phyloP scores from a whole-genome alignment of 345 rosid species.

The Durio zibethinus region DNA sequence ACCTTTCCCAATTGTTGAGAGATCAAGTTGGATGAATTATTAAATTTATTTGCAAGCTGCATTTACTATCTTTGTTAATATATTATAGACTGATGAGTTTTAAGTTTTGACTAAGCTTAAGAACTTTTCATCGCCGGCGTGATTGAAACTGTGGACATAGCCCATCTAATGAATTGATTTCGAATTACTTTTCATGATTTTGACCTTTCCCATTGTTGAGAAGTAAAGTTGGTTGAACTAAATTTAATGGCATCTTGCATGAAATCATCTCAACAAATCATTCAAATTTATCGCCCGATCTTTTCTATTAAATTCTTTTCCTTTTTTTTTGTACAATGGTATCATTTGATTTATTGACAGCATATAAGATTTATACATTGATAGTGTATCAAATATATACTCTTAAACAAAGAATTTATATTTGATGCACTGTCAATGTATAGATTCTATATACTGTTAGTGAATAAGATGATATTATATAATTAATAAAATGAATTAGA shows the following conservation, averaged over 20 bases:
- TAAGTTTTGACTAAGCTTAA: neutral
- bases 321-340: neutral
- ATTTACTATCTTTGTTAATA: constrained; percentile 6
- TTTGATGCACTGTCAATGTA: no score
- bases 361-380: no score
- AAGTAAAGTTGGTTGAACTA: neutral
- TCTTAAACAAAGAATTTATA: no score
- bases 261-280: neutral
- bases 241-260: neutral
- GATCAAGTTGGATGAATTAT: no score
- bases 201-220: neutral
- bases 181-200: neutral
- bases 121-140: neutral
- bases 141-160: neutral
- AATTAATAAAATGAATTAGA: no score
- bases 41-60: no score
- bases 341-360: no score
- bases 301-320: neutral
- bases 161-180: constrained; percentile 12
- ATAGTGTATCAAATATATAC: no score
- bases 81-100: neutral
- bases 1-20: no score
- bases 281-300: neutral
- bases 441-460: no score
- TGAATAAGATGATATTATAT: no score